These are phyloP conservation scores for Gliomastix tumulicola DNA, from an alignment of 2,329 filamentous ascomycete genomes.

Conservation along the genomic window DNA sequence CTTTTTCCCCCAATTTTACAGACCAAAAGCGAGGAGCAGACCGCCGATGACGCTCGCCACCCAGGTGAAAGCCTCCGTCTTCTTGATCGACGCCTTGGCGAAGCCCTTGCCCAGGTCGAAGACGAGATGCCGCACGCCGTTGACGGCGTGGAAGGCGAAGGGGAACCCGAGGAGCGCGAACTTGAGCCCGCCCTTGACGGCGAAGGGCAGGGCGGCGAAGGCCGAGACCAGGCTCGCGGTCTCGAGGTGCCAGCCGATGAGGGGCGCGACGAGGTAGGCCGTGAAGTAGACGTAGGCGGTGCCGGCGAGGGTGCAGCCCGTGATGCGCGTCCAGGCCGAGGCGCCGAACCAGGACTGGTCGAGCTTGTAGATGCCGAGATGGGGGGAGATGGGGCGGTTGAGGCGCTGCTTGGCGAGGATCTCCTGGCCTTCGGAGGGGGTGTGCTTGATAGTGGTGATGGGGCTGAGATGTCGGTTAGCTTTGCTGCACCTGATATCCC, in stretches of 20 bases:
- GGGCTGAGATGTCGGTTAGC: no score
- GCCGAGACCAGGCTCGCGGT: slow-evolving; percentile 52
- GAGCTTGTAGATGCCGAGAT: slow-evolving; percentile 78
- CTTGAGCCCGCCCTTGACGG: slow-evolving; percentile 52
- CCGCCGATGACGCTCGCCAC: slow-evolving; percentile 32
- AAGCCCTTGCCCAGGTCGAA: slow-evolving; percentile 48
- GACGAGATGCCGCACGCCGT: slow-evolving; percentile 46
- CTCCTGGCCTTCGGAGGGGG: slow-evolving; percentile 43
- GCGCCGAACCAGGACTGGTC: slow-evolving; percentile 80
- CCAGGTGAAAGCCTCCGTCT: slow-evolving; percentile 41
- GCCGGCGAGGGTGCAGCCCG: slow-evolving; percentile 66
- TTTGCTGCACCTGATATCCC: no score
- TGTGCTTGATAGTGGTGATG: slow-evolving; percentile 51
- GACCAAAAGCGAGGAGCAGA: slow-evolving; percentile 39
- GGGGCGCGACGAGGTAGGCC: slow-evolving; percentile 74
- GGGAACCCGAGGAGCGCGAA: slow-evolving; percentile 45
- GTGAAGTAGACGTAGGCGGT: slow-evolving; percentile 72
- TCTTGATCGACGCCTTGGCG: slow-evolving; percentile 35
- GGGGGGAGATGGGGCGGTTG: slow-evolving; percentile 74
- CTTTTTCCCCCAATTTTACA: slow-evolving; percentile 21
- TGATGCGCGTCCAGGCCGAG: slow-evolving; percentile 72
- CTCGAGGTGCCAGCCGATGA: slow-evolving; percentile 60
- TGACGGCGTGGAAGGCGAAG: slow-evolving; percentile 51
- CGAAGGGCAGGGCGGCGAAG: slow-evolving; percentile 51
- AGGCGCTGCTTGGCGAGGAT: slow-evolving; percentile 79